Evolutionary conservation across 2,329 filamentous ascomycete species (phyloP).

Genomic region (Coniochaeta sp.): DNA sequence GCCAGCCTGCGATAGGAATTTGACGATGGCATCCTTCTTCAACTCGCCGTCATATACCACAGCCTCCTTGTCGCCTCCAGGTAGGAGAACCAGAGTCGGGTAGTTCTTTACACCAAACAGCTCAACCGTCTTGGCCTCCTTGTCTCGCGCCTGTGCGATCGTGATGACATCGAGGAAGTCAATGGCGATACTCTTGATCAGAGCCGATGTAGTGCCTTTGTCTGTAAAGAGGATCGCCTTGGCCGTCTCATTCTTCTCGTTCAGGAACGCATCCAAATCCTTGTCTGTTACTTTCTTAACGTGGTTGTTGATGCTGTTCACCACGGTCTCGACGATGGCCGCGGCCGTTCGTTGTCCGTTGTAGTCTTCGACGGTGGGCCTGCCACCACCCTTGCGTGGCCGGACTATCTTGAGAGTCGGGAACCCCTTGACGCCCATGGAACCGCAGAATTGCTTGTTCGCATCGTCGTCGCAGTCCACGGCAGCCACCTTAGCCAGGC

Average conservation of each 20-base stretch:
- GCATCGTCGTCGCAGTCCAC: slow-evolving; percentile 89
- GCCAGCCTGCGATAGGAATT: slow-evolving; percentile 74
- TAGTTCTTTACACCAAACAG: slow-evolving; percentile 71
- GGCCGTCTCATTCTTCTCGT: slow-evolving; percentile 56
- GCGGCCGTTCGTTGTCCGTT: slow-evolving; percentile 77
- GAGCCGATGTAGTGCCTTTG: slow-evolving; percentile 78
- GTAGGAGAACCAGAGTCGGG: slow-evolving; percentile 73
- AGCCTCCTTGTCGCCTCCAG: slow-evolving; percentile 59
- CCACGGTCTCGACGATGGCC: slow-evolving; percentile 77
- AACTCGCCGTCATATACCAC: slow-evolving; percentile 74
- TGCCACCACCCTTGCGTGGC: slow-evolving; percentile 66
- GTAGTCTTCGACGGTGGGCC: slow-evolving; percentile 84
- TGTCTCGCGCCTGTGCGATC: slow-evolving; percentile 76
- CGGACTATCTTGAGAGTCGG: slow-evolving; percentile 91
- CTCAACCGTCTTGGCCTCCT: slow-evolving; percentile 64
- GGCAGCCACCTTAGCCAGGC: slow-evolving; percentile 88
- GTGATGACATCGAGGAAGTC: slow-evolving; percentile 78
- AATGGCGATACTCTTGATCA: slow-evolving; percentile 78
- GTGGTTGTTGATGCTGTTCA: slow-evolving; percentile 84
- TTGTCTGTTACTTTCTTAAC: slow-evolving; percentile 77
- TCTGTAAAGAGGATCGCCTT: slow-evolving; percentile 92
- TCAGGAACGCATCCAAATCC: slow-evolving; percentile 68
- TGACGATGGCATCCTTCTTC: slow-evolving; percentile 73
- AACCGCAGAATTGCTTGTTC: slow-evolving; percentile 82
- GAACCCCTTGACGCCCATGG: slow-evolving; percentile 87